These are phyloP conservation scores for Penicillium sp. DNA, from an alignment of 2,329 filamentous ascomycete species.

Conservation along the genomic window DNA sequence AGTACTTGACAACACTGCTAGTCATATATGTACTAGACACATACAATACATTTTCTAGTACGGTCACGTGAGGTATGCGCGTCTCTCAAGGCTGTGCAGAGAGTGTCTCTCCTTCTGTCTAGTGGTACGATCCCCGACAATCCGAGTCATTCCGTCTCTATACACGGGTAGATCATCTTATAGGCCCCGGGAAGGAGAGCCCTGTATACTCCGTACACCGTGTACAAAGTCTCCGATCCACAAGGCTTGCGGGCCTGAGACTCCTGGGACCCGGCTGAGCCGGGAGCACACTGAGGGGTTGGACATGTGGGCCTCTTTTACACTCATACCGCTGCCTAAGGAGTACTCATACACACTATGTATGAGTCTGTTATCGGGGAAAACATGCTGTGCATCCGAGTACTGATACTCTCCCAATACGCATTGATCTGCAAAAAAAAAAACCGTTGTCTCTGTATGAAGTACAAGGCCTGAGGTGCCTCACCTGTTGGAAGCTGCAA, in stretches of 20 bases:
- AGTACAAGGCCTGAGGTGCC: not conserved
- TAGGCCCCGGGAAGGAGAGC: constrained; percentile 21
- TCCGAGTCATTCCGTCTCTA: constrained; percentile 24
- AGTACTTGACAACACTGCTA: no score
- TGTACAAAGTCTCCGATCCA: constrained; percentile 13
- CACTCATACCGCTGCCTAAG: not conserved
- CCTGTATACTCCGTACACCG: constrained; percentile 20
- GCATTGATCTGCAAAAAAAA: not conserved
- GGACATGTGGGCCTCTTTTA: constrained; percentile 1
- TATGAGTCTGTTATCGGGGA: not conserved
- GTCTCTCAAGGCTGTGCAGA: no score
- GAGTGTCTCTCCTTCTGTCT: not conserved
- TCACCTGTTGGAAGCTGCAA: no score
- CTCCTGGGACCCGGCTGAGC: constrained; percentile 17
- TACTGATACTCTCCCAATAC: not conserved
- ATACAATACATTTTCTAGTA: no score
- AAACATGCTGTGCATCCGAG: not conserved
- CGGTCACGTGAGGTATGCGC: no score
- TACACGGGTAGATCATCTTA: constrained; percentile 16
- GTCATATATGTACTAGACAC: no score
- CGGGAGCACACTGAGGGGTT: constrained; percentile 6
- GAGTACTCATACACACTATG: not conserved
- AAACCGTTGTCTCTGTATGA: not conserved
- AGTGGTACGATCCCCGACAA: constrained; percentile 3
- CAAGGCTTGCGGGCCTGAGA: constrained; percentile 9